Conservation (phyloP, 805 yeast genomes). For the Ogataea dorogensis region DNA sequence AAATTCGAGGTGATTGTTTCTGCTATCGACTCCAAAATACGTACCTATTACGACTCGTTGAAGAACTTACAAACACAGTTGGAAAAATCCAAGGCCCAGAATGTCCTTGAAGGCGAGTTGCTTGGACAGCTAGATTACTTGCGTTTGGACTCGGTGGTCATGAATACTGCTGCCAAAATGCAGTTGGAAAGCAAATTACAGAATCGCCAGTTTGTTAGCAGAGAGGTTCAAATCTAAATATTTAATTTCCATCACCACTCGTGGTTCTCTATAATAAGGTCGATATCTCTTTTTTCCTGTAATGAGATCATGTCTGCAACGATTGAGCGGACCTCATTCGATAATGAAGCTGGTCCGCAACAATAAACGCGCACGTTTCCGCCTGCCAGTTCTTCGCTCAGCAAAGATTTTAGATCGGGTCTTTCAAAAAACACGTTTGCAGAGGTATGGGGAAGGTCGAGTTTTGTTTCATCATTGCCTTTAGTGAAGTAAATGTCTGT, state of each 20-base stretch:
- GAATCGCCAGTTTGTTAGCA: conserved; percentile 2
- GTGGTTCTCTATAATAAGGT: conserved; percentile 10
- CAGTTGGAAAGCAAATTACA: conserved; percentile 12
- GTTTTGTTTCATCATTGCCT: not conserved
- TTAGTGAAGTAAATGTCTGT: not conserved
- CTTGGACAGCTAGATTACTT: conserved; percentile 10
- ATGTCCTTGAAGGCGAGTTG: not conserved
- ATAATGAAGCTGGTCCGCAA: conserved; percentile 9
- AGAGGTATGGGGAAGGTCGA: no score
- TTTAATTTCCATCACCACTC: conserved; percentile 12
- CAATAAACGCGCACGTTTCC: conserved; percentile 5
- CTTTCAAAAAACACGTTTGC: no score
- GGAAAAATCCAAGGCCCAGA: not conserved
- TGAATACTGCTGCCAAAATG: conserved; percentile 15
- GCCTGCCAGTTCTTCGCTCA: conserved; percentile 3
- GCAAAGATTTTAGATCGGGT: conserved; percentile 8
- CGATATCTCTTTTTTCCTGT: conserved; percentile 3
- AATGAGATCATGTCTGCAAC: conserved; percentile 2
- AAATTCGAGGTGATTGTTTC: conserved; percentile 30
- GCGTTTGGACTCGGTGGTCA: conserved; percentile 13
- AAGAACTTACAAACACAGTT: conserved; percentile 18
- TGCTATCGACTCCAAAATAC: conserved; percentile 27
- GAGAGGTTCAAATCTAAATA: conserved; percentile 3
- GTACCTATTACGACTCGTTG: conserved; percentile 17
- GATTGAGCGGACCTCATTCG: conserved; percentile 1